Base-by-base conservation (phyloP, 164 flowering plant genomes). In the Platanus orientalis region DNA sequence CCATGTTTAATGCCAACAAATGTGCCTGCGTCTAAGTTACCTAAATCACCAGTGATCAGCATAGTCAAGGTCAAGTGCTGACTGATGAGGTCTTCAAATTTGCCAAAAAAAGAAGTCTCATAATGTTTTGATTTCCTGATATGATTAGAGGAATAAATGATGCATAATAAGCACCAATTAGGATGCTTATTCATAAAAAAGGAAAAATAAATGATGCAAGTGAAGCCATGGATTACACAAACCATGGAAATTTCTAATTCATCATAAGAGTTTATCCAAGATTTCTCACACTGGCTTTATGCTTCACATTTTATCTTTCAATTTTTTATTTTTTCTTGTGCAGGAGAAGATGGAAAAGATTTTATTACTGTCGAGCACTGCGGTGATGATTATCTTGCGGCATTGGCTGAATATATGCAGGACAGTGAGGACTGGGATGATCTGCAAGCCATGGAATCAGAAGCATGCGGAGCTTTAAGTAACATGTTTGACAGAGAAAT, bases 361-460 rank as follows among this genome's bases (percentile, higher is more conserved):
- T 94, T 94, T 69, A 71, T 94, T 65, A 79, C 87, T 26, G 96
- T 94, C 73, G 99, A 92, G 84, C 83, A 80, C 57, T 94, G 96
- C 53, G 96, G 99, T 4, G 97, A 94, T 82, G 99, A 92, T 74
- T 94, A 84, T 76, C 77, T 94, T 52, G 89, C 90, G 0, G 70
- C 81, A 17, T 64, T 94, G 61, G 96, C 90, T 45, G 96, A 92
- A 30, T 78, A 81, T 9, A 73, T 88, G 83, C 78, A 77, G 63
- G 86, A 76, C 54, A 76, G 49, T 65, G 99, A 94, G 74, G 99
- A 94, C 30, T 94, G 97, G 96, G 99, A 88, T 76, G 99, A 91
- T 79, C 71, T 87, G 53, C 89, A 89, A 64, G 89, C 78, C 21
- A 65, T 85, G 69, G 99, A 94, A 74, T 65, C 83, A 3, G 92